These are phyloP conservation scores for Starmerella sp. DNA, from an alignment of 805 yeast species.

Conservation along the genomic window DNA sequence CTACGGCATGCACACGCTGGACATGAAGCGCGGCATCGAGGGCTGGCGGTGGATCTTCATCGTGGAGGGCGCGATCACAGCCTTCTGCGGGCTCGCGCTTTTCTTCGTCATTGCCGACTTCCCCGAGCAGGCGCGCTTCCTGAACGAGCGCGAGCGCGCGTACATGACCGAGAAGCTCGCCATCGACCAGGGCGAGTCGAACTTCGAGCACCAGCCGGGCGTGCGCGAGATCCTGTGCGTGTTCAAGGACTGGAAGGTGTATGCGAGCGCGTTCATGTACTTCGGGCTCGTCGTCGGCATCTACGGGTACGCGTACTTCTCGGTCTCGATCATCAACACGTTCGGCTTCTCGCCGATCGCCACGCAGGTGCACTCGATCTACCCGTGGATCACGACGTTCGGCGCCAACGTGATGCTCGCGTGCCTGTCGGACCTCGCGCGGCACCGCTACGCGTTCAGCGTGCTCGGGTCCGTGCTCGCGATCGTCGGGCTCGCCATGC, in stretches of 20 bases:
- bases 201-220: constrained; percentile 39
- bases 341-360: constrained; percentile 61
- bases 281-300: constrained; percentile 61
- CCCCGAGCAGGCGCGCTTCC: constrained; percentile 55
- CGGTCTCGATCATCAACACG: constrained; percentile 57
- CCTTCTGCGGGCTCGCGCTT: constrained; percentile 27
- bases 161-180: constrained; percentile 51
- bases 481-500: constrained; percentile 45
- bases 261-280: constrained; percentile 49
- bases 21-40: constrained; percentile 31
- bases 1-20: constrained; percentile 46
- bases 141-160: constrained; percentile 41
- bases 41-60: constrained; percentile 50
- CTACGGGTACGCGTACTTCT: constrained; percentile 64
- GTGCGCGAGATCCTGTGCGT: constrained; percentile 37
- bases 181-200: constrained; percentile 40
- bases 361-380: constrained; percentile 68
- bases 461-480: constrained; percentile 24
- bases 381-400: constrained; percentile 73
- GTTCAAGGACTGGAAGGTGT: constrained; percentile 50
- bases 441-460: constrained; percentile 30
- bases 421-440: constrained; percentile 43
- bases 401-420: constrained; percentile 55
- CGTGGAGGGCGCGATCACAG: constrained; percentile 39
- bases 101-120: constrained; percentile 52